phyloP scores from a whole-genome alignment of 257 asterid species.

The Leptodermis oblonga region DNA sequence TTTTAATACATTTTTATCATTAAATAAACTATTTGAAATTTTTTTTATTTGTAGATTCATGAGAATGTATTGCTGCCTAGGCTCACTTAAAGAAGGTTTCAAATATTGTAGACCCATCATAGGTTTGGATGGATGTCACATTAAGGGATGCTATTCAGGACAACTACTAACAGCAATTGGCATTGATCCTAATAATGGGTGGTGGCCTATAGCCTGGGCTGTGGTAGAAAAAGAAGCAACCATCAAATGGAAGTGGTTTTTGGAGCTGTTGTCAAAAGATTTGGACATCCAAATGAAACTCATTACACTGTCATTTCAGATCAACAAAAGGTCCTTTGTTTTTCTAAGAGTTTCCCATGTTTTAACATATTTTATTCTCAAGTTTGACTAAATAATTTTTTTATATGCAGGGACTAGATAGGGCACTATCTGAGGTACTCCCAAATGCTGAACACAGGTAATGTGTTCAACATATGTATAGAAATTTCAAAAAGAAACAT shows the following conservation, averaged over 20 bases:
- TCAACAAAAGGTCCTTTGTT: background rate
- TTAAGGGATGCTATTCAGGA: background rate
- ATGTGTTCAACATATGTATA: background rate
- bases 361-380: too few relatives aligned
- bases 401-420: background rate
- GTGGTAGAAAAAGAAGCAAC: background rate
- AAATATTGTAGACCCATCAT: background rate
- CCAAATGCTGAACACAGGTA: background rate
- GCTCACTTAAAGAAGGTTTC: background rate
- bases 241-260: background rate
- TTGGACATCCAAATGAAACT: background rate
- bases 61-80: background rate
- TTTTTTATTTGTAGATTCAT: too few relatives aligned
- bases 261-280: background rate
- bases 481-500: background rate
- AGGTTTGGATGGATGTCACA: background rate
- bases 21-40: too few relatives aligned
- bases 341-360: too few relatives aligned
- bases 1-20: too few relatives aligned
- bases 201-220: background rate
- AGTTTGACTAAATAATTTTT: too few relatives aligned
- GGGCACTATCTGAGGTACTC: background rate
- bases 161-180: background rate
- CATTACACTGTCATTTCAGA: background rate
- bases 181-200: background rate